phyloP scores from a whole-genome alignment of 164 flowering plant genomes.

The Vitis rotundifolia region DNA sequence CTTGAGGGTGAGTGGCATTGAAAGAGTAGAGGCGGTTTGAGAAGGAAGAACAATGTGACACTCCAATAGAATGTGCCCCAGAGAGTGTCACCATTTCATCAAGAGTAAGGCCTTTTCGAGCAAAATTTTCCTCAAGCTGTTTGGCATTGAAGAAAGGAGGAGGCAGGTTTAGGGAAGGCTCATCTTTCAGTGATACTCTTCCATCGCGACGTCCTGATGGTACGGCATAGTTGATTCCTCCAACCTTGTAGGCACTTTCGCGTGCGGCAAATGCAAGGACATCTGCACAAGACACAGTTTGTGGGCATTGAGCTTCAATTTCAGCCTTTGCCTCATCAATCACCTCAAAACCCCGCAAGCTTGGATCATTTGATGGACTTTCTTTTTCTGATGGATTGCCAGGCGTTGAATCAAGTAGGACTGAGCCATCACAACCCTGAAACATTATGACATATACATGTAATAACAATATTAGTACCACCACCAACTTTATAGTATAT shows the following conservation, averaged over 20 bases:
- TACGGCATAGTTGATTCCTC: conserved; percentile 38
- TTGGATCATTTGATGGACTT: conserved; percentile 35
- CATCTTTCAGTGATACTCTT: conserved; percentile 19
- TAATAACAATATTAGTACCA: neutral
- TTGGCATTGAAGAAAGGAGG: conserved; percentile 14
- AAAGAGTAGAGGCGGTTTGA: conserved; percentile 25
- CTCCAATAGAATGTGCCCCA: conserved; percentile 44
- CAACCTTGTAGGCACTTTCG: conserved; percentile 34
- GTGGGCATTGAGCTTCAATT: conserved; percentile 47
- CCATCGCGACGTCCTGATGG: conserved; percentile 54
- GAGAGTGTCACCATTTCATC: conserved; percentile 45
- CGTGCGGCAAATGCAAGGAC: conserved; percentile 63
- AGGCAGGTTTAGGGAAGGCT: conserved; percentile 21
- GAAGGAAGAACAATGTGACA: conserved; percentile 38
- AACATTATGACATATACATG: neutral
- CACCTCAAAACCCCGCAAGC: conserved; percentile 57
- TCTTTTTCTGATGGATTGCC: conserved; percentile 44
- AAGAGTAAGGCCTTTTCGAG: conserved; percentile 16
- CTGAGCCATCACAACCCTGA: conserved; percentile 66
- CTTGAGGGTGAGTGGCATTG: conserved; percentile 28
- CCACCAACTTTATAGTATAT: too few species aligned
- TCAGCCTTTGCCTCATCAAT: conserved; percentile 50
- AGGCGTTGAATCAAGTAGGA: conserved; percentile 47
- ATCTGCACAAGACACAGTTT: conserved; percentile 63
- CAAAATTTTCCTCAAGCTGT: conserved; percentile 17